phyloP scores from a whole-genome alignment of 257 asterid genomes.

The Solanum boliviense region DNA sequence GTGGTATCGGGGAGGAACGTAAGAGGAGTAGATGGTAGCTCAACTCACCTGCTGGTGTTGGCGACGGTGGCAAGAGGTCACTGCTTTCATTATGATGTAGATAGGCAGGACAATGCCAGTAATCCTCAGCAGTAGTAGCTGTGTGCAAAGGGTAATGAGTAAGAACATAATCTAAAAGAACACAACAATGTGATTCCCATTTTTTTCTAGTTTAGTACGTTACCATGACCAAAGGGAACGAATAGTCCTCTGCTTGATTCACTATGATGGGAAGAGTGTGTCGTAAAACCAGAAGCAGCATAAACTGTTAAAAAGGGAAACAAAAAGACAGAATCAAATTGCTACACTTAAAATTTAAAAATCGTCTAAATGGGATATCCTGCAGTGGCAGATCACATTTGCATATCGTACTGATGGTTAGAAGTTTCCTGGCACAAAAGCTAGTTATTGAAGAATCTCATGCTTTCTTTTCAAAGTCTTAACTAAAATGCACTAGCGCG shows the following conservation, averaged over 20 bases:
- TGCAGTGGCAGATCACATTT: not conserved
- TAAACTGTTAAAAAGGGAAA: constrained; percentile 42
- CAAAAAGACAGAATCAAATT: not conserved
- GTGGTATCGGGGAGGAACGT: not conserved
- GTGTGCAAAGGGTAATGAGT: constrained; percentile 10
- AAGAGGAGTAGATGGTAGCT: not conserved
- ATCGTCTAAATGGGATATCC: not conserved
- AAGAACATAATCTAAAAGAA: not conserved
- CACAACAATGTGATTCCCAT: not conserved
- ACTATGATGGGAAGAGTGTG: constrained; percentile 75
- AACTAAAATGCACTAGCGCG: not conserved
- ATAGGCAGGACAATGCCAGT: constrained; percentile 73
- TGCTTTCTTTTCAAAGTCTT: not conserved
- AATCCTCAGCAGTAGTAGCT: constrained; percentile 58
- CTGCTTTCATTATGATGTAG: constrained; percentile 73
- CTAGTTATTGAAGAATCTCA: not conserved
- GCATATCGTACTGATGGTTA: not conserved
- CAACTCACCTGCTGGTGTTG: constrained; percentile 43
- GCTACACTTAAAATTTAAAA: not conserved
- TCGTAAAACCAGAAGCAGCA: constrained; percentile 70
- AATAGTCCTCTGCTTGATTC: constrained; percentile 50
- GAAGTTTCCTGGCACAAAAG: not conserved
- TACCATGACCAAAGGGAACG: constrained; percentile 75
- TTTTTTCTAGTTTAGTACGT: constrained; percentile 2
- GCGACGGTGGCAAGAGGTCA: constrained; percentile 44